Percentiles rank a stretch among this genome's conserved stretches.
These are phyloP conservation scores for Hypoxylon fuscum DNA, from an alignment of 495 filamentous ascomycete species.

Conservation along the genomic window DNA sequence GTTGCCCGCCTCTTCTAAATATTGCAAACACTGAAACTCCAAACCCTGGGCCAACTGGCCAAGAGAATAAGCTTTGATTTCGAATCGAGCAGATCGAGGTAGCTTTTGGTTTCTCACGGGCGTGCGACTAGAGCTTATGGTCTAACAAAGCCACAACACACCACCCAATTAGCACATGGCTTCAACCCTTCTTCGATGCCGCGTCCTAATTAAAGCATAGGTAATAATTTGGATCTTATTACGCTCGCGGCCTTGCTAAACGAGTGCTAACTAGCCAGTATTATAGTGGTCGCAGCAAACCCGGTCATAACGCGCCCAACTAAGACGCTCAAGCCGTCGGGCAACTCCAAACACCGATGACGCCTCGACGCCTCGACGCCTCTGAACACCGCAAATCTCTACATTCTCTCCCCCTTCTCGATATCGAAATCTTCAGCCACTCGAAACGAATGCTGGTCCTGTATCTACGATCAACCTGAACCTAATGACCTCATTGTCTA, in stretches of 20 bases:
- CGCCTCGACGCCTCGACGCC: slow-evolving; percentile 20
- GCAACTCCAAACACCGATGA: slow-evolving; percentile 29
- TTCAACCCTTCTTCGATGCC: not conserved
- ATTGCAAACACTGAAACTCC: slow-evolving; percentile 12
- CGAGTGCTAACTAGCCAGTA: slow-evolving; percentile 23
- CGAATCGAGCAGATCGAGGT: not conserved
- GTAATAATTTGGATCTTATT: slow-evolving; percentile 3
- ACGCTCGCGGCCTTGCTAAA: slow-evolving; percentile 7
- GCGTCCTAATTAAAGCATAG: slow-evolving; percentile 3
- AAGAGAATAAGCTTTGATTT: slow-evolving; percentile 12
- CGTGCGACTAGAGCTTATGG: not conserved
- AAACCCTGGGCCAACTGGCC: not conserved
- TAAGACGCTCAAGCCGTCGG: slow-evolving; percentile 41
- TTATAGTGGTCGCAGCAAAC: slow-evolving; percentile 20
- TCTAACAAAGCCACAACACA: slow-evolving; percentile 3
- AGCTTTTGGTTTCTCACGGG: too few species aligned
- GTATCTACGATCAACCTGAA: not conserved
- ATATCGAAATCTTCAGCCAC: slow-evolving; percentile 14
- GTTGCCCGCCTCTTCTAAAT: not conserved
- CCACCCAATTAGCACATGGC: slow-evolving; percentile 2
- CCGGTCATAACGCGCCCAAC: slow-evolving; percentile 21
- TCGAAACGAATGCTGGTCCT: not conserved
- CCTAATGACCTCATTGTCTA: not conserved
- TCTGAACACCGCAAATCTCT: slow-evolving; percentile 22
- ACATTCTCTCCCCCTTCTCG: slow-evolving; percentile 7